phyloP scores from a whole-genome alignment of 352 stramenopile genomes.

The Plasmopara halstedii region DNA sequence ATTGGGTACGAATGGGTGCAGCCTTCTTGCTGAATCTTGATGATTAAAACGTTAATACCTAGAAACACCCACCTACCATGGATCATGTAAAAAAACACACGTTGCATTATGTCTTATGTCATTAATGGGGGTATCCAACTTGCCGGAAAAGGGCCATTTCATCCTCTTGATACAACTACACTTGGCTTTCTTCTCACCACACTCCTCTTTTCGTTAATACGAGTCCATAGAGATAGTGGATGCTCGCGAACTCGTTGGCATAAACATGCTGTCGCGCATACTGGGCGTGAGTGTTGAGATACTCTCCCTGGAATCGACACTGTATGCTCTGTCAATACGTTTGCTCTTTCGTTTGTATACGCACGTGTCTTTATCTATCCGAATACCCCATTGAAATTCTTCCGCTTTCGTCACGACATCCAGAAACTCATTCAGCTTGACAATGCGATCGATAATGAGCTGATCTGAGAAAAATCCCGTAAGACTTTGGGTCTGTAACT shows the following conservation, averaged over 20 bases:
- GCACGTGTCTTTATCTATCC: slow-evolving; percentile 86
- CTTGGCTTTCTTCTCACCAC: neutral
- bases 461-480: slow-evolving; percentile 81
- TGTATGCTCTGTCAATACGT: slow-evolving; percentile 59
- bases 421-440: slow-evolving; percentile 82
- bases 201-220: slow-evolving; percentile 19
- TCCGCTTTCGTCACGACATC: slow-evolving; percentile 78
- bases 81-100: slow-evolving; percentile 26
- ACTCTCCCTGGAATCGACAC: slow-evolving; percentile 55
- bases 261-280: slow-evolving; percentile 73
- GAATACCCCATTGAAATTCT: slow-evolving; percentile 85
- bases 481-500: slow-evolving; percentile 77
- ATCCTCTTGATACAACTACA: neutral
- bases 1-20: slow-evolving; percentile 90
- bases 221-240: slow-evolving; percentile 66
- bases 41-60: slow-evolving; percentile 19
- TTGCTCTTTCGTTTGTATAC: slow-evolving; percentile 87
- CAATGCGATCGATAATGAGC: slow-evolving; percentile 80
- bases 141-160: slow-evolving; percentile 1
- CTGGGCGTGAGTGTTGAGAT: slow-evolving; percentile 71
- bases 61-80: slow-evolving; percentile 2
- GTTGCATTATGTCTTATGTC: slow-evolving; percentile 29
- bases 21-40: slow-evolving; percentile 92
- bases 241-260: slow-evolving; percentile 39
- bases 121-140: slow-evolving; percentile 22